phyloP scores from a whole-genome alignment of 768 basidiomycete species.

The Glaciozyma antarctica region DNA sequence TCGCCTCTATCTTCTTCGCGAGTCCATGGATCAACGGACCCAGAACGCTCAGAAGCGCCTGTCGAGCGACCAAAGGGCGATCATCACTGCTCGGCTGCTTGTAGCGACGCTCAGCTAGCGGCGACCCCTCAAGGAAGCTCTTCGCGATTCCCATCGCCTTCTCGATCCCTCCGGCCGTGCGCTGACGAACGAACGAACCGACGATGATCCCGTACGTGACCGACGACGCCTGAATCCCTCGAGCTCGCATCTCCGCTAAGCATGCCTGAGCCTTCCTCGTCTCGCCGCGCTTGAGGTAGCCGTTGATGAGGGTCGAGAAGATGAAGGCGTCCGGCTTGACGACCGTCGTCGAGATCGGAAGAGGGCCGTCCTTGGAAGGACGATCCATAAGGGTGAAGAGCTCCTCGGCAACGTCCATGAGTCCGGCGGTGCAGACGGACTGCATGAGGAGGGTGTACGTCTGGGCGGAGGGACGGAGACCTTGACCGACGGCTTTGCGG shows the following conservation, averaged over 20 bases:
- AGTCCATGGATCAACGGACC: slow-evolving; percentile 9
- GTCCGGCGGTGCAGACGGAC: slow-evolving; percentile 64
- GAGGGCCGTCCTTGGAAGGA: slow-evolving; percentile 32
- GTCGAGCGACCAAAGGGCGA: background rate
- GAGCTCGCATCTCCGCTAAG: slow-evolving; percentile 60
- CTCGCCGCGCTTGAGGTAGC: slow-evolving; percentile 54
- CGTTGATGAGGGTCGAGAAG: slow-evolving; percentile 65
- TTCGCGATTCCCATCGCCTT: background rate
- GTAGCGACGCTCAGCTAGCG: background rate
- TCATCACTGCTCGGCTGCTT: background rate
- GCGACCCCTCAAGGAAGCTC: background rate
- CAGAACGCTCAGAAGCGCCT: slow-evolving; percentile 9
- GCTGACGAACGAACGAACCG: slow-evolving; percentile 38
- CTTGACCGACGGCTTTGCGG: slow-evolving; percentile 41
- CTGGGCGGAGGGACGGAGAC: slow-evolving; percentile 51
- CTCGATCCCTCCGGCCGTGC: background rate
- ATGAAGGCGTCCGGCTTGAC: slow-evolving; percentile 39
- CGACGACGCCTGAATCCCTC: slow-evolving; percentile 58
- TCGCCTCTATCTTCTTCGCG: slow-evolving; percentile 1
- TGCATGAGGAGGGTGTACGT: slow-evolving; percentile 69
- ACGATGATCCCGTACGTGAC: slow-evolving; percentile 63
- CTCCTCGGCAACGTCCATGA: slow-evolving; percentile 56
- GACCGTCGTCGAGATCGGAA: slow-evolving; percentile 2
- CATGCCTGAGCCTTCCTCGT: slow-evolving; percentile 52
- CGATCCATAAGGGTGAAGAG: slow-evolving; percentile 60